Percentiles rank a stretch among this genome's conserved stretches.
Evolutionary conservation across 2,329 filamentous ascomycete species (phyloP).

Genomic region (Bipolaris sorokiniana): DNA sequence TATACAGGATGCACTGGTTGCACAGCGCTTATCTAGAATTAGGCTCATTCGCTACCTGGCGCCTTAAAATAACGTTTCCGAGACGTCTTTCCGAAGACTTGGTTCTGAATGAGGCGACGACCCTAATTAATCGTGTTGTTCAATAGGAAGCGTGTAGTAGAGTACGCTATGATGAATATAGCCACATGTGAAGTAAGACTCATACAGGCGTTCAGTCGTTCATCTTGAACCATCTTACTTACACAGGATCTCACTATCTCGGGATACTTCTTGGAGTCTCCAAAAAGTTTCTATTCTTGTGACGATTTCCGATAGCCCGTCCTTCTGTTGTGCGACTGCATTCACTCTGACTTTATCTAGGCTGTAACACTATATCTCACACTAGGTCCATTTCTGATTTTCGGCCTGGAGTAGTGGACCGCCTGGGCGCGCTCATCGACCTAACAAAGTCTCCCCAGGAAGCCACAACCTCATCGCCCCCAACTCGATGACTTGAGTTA

Average conservation of each 20-base stretch:
- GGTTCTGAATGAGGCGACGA: not conserved
- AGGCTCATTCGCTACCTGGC: not conserved
- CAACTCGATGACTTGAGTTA: constrained; percentile 34
- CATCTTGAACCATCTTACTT: not conserved
- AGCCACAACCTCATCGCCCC: constrained; percentile 25
- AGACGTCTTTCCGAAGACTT: not conserved
- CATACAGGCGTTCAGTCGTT: not conserved
- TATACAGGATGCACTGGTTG: too few species aligned
- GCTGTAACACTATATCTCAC: not conserved
- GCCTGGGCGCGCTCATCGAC: too few species aligned
- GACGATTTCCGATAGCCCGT: not conserved
- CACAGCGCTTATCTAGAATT: too few species aligned
- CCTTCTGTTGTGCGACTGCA: not conserved
- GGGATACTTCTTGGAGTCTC: not conserved
- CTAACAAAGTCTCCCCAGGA: too few species aligned
- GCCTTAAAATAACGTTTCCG: not conserved
- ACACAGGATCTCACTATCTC: not conserved
- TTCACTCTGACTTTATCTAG: not conserved
- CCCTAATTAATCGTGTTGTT: not conserved
- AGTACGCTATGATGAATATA: not conserved
- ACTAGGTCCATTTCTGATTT: too few species aligned
- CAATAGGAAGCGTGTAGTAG: not conserved
- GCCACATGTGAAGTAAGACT: not conserved
- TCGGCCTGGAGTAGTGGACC: constrained; percentile 6
- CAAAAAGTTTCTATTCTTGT: not conserved